Evolutionary conservation across 2,329 filamentous ascomycete genomes (phyloP).

Genomic region (Leptographium procerum): DNA sequence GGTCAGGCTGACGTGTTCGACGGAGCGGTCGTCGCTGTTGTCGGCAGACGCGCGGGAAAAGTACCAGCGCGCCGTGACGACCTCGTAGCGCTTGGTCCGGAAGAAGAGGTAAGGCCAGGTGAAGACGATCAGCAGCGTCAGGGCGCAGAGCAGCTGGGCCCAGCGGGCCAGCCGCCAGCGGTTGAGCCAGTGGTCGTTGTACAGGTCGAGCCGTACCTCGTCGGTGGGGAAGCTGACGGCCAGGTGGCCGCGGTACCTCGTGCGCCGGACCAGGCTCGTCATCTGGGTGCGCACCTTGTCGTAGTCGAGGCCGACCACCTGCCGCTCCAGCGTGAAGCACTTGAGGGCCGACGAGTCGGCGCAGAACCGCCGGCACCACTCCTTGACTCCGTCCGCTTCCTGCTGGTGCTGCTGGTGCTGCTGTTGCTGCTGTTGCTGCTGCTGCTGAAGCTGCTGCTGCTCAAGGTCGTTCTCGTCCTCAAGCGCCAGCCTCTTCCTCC

Average conservation of each 20-base stretch:
- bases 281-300: slow-evolving; percentile 39
- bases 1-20: slow-evolving; percentile 40
- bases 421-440: no score
- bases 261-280: slow-evolving; percentile 45
- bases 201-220: slow-evolving; percentile 47
- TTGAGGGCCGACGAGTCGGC: slow-evolving; percentile 46
- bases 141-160: slow-evolving; percentile 53
- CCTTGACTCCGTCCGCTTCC: slow-evolving; percentile 30
- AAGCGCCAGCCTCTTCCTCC: slow-evolving; percentile 19
- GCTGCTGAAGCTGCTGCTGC: slow-evolving; percentile 13
- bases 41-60: no score
- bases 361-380: slow-evolving; percentile 62
- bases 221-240: slow-evolving; percentile 47
- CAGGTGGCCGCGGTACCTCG: slow-evolving; percentile 56
- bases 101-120: slow-evolving; percentile 61
- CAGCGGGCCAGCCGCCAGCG: slow-evolving; percentile 52
- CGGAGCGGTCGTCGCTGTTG: slow-evolving; percentile 22
- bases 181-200: slow-evolving; percentile 51
- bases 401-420: no score
- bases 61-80: slow-evolving; percentile 49
- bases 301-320: slow-evolving; percentile 50
- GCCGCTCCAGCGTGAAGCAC: slow-evolving; percentile 38
- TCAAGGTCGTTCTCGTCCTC: slow-evolving; percentile 15
- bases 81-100: slow-evolving; percentile 55
- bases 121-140: slow-evolving; percentile 58